These are phyloP conservation scores for Westerdykella sp. DNA, from an alignment of 2,329 filamentous ascomycete genomes.

Conservation along the genomic window DNA sequence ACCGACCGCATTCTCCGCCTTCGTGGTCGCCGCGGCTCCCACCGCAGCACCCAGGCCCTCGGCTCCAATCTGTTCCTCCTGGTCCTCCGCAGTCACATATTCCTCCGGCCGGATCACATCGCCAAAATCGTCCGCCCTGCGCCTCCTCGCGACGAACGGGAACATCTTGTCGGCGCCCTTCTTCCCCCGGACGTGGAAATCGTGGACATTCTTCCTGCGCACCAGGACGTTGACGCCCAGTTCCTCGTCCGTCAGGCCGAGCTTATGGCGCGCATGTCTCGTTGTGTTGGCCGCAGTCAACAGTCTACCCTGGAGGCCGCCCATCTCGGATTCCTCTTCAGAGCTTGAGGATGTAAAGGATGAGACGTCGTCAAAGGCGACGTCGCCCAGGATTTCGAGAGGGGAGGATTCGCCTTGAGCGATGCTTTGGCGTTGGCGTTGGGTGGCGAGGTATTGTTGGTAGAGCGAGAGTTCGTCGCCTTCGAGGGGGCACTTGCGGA, in stretches of 20 bases:
- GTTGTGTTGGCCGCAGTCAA: constrained; percentile 82
- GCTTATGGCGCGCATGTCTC: constrained; percentile 71
- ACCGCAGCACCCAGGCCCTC: constrained; percentile 45
- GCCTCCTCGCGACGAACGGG: constrained; percentile 73
- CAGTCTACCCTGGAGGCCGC: constrained; percentile 72
- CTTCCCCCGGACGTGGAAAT: constrained; percentile 86
- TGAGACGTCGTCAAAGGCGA: constrained; percentile 69
- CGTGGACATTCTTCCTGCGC: constrained; percentile 82
- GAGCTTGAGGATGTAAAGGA: constrained; percentile 81
- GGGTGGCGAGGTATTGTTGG: constrained; percentile 85
- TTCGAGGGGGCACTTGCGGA: constrained; percentile 58
- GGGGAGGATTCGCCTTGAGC: constrained; percentile 60
- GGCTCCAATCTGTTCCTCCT: constrained; percentile 69
- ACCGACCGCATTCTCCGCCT: constrained; percentile 54
- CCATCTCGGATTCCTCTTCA: constrained; percentile 70
- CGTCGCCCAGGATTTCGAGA: constrained; percentile 64
- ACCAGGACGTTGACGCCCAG: constrained; percentile 86
- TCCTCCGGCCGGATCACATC: constrained; percentile 92
- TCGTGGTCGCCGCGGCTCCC: constrained; percentile 44
- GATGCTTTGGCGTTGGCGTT: constrained; percentile 78
- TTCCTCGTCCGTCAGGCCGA: constrained; percentile 81
- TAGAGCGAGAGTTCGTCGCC: constrained; percentile 74
- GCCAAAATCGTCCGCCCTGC: constrained; percentile 83
- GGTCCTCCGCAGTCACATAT: constrained; percentile 76
- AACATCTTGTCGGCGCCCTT: constrained; percentile 91